Evolutionary conservation across 768 basidiomycete species (phyloP).

Genomic region (Solioccasus polychromus): DNA sequence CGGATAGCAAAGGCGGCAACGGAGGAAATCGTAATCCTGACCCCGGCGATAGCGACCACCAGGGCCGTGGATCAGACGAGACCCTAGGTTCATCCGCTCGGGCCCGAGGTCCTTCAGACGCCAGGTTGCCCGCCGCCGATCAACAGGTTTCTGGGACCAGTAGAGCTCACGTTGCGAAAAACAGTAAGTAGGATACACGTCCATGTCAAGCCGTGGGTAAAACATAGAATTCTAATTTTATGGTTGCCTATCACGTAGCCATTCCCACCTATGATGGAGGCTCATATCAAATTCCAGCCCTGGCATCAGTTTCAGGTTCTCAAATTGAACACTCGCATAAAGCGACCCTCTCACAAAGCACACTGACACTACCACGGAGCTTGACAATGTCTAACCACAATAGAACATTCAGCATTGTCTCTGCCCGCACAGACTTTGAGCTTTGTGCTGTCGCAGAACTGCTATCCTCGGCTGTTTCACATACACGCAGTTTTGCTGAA

Average conservation of each 20-base stretch:
- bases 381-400: constrained; percentile 25
- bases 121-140: constrained; percentile 36
- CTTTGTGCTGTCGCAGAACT: constrained; percentile 50
- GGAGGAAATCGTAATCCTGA: constrained; percentile 36
- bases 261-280: constrained; percentile 17
- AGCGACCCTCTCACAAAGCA: constrained; percentile 22
- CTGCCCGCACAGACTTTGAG: constrained; percentile 47
- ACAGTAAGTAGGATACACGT: constrained; percentile 28
- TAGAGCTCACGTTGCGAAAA: constrained; percentile 19
- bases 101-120: constrained; percentile 72
- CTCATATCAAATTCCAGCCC: constrained; percentile 13
- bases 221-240: constrained; percentile 24
- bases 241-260: constrained; percentile 19
- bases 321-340: constrained; percentile 22
- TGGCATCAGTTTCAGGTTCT: constrained; percentile 8
- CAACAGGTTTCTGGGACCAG: constrained; percentile 23
- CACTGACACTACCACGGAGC: constrained; percentile 19
- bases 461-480: constrained; percentile 36
- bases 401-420: constrained; percentile 43
- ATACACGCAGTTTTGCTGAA: constrained; percentile 20
- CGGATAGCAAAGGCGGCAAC: constrained; percentile 46
- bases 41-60: constrained; percentile 36
- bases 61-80: constrained; percentile 34
- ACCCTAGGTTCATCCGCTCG: constrained; percentile 32
- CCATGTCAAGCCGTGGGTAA: constrained; percentile 20